These are phyloP conservation scores for Sporothrix sp. DNA, from an alignment of 2,329 filamentous ascomycete genomes.

Conservation along the genomic window DNA sequence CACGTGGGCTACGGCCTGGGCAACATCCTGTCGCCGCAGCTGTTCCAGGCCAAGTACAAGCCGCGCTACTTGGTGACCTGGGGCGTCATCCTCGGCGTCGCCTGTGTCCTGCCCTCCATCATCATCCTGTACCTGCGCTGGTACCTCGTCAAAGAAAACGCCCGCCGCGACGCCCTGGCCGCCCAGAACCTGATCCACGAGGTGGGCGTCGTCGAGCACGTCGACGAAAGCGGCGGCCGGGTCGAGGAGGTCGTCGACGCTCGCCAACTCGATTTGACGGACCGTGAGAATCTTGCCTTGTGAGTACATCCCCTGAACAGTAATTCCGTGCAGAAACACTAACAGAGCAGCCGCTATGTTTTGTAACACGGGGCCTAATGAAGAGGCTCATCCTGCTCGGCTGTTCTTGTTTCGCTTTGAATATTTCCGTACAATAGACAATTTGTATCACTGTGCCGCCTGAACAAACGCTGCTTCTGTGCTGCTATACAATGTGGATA, in stretches of 20 bases:
- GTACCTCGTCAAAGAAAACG: constrained; percentile 13
- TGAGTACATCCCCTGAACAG: neutral
- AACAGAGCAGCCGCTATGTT: neutral
- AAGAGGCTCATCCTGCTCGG: no score
- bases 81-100: constrained; percentile 14
- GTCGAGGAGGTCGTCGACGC: constrained; percentile 8
- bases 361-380: no score
- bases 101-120: constrained; percentile 12
- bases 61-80: constrained; percentile 26
- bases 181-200: constrained; percentile 2
- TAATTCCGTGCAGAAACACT: neutral
- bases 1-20: constrained; percentile 52
- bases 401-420: no score
- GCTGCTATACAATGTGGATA: no score
- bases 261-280: constrained; percentile 12
- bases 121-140: constrained; percentile 17
- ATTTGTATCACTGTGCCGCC: no score
- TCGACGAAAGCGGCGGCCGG: constrained; percentile 8
- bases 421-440: neutral
- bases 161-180: constrained; percentile 11
- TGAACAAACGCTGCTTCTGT: no score
- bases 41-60: constrained; percentile 47
- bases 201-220: constrained; percentile 11
- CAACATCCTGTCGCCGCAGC: constrained; percentile 54
- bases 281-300: constrained; percentile 14